Evolutionary conservation across 1,139 yeast genomes (phyloP), one percentile per base, ranked within the genome.

Genomic region (Hyphopichia burtonii): DNA sequence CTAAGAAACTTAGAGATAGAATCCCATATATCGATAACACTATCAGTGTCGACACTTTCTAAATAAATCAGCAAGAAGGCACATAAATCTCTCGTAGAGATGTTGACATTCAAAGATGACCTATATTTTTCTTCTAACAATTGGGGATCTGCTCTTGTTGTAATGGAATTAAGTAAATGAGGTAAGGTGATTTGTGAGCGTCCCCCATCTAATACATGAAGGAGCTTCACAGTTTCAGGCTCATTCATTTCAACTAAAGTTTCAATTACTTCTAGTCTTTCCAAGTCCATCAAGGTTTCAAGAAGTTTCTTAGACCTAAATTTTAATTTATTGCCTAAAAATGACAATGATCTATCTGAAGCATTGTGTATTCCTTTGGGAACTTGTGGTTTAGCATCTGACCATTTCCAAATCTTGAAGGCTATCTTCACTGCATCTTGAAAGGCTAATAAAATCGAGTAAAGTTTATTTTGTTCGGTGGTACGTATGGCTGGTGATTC

Each of bases 191-290:
- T 55, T 45, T 83, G 88, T 0, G 96, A 86, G 48, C 88, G 78
- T 2, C 96, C 86, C 0, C 95, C 94, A 63, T 91, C 97, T 38
- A 93, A 67, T 9, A 87, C 83, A 59, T 86, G 90, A 22, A 86
- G 63, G 3, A 88, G 55, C 50, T 84, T 85, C 49, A 54, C 61
- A 42, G 52, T 58, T 19, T 50, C 51, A 33, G 46, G 47, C 22
- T 45, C 49, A 12, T 43, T 56, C 37, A 67, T 59, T 22, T 65
- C 66, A 18, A 87, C 73, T 46, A 89, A 62, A 5, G 81, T 72
- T 54, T 86, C 94, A 44, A 90, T 63, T 0, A 86, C 82, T 53
- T 89, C 96, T 40, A 79, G 68, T 15, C 94, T 83, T 56, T 88
- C 96, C 34, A 86, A 58, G 5, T 72, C 72, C 64, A 84, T 83